phyloP scores from a whole-genome alignment of 345 rosid species.

The Chamaenerion angustifolium region DNA sequence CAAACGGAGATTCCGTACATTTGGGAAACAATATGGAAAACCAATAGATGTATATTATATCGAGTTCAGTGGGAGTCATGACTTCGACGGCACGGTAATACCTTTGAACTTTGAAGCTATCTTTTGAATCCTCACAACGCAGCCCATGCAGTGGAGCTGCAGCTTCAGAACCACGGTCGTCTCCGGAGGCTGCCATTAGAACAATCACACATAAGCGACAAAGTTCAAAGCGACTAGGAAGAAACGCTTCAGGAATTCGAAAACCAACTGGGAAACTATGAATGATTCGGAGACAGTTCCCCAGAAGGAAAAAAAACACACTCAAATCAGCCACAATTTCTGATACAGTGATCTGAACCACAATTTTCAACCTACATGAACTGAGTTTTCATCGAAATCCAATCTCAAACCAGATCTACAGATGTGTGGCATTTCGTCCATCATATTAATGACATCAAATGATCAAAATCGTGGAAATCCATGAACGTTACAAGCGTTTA shows the following conservation, averaged over 20 bases:
- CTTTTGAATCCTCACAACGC: conserved; percentile 49
- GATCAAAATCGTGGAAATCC: too few relatives aligned
- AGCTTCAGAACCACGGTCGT: conserved; percentile 54
- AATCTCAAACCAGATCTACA: neutral
- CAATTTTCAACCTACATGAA: too few relatives aligned
- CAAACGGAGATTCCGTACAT: neutral
- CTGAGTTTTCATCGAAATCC: neutral
- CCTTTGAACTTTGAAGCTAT: conserved; percentile 41
- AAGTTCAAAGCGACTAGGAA: neutral
- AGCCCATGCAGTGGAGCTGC: conserved; percentile 56
- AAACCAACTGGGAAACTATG: too few relatives aligned
- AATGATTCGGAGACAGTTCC: too few relatives aligned
- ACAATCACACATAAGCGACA: neutral
- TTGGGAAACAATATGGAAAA: neutral
- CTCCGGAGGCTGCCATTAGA: conserved; percentile 32
- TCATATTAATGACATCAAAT: too few relatives aligned
- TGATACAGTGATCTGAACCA: too few relatives aligned
- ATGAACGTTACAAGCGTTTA: neutral
- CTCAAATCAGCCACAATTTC: too few relatives aligned
- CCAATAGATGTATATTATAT: neutral
- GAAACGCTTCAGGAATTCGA: neutral
- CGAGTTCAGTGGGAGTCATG: neutral
- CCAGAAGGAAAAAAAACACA: too few relatives aligned
- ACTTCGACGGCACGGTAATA: conserved; percentile 8
- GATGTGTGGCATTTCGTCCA: neutral